A percentile compares a stretch with the other conserved stretches of the same genome.
Conservation (phyloP, 139 green algal species). For the Monoraphidium neglectum region DNA sequence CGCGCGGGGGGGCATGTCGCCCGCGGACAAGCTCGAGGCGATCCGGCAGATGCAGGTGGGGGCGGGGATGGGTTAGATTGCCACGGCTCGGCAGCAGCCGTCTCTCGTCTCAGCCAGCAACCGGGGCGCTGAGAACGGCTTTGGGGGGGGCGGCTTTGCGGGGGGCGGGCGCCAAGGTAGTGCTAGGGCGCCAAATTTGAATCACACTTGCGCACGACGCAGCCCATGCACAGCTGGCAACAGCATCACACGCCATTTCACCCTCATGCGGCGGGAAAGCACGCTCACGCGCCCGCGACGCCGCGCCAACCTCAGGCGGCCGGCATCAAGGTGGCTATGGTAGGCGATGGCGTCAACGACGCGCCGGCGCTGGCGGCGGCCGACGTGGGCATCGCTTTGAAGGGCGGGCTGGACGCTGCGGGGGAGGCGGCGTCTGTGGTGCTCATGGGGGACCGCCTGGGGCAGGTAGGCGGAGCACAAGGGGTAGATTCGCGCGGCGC, state of each 20-base stretch:
- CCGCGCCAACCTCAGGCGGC: slow-evolving; percentile 25
- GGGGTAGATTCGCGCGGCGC: slow-evolving; percentile 6
- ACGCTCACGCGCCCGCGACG: neutral
- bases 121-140: no score
- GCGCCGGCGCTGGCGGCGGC: slow-evolving; percentile 81
- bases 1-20: slow-evolving; percentile 45
- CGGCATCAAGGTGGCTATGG: slow-evolving; percentile 84
- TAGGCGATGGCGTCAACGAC: slow-evolving; percentile 98
- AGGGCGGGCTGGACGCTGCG: slow-evolving; percentile 66
- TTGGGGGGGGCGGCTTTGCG: no score
- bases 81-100: slow-evolving; percentile 1
- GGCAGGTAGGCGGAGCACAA: slow-evolving; percentile 40
- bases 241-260: no score
- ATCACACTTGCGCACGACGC: no score
- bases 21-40: slow-evolving; percentile 55
- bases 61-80: slow-evolving; percentile 38
- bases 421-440: slow-evolving; percentile 86
- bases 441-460: slow-evolving; percentile 89
- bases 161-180: no score
- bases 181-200: no score
- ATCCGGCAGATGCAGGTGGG: slow-evolving; percentile 44
- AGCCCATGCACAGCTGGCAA: no score
- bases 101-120: no score
- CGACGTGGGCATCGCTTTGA: slow-evolving; percentile 72
- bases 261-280: no score